A percentile compares a stretch with the other conserved stretches of the same genome.
These are phyloP conservation scores for Acanthamoeba divionensis DNA, from an alignment of 208 protist species.

Conservation along the genomic window DNA sequence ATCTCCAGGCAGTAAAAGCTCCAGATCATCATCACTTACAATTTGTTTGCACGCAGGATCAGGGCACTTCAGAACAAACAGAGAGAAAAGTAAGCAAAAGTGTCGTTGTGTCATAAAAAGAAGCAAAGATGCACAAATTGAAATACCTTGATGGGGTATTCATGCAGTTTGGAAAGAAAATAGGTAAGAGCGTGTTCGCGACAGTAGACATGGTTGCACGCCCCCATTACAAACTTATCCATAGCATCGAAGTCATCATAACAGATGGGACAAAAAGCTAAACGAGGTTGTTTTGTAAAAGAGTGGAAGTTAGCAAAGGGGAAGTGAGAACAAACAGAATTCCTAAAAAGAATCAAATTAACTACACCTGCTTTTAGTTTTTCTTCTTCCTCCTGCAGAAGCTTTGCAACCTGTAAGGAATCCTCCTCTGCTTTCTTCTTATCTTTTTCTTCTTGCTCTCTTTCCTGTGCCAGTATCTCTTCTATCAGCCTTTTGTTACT, in stretches of 20 bases:
- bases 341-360: background rate
- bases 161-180: background rate
- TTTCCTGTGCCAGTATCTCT: background rate
- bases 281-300: background rate
- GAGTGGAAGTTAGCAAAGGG: background rate
- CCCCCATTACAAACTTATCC: constrained; percentile 50
- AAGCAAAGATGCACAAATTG: too few relatives aligned
- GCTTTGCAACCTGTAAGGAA: background rate
- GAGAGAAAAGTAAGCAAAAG: too few relatives aligned
- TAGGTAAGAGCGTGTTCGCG: constrained; percentile 30
- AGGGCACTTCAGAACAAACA: background rate
- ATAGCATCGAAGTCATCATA: constrained; percentile 35
- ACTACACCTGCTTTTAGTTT: background rate
- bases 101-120: too few relatives aligned
- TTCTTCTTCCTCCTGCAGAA: constrained; percentile 34
- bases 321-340: background rate
- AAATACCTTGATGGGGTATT: constrained; percentile 46
- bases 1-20: constrained; percentile 16
- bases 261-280: background rate
- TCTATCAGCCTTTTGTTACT: background rate
- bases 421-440: background rate
- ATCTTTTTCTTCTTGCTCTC: background rate
- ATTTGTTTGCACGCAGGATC: background rate
- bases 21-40: constrained; percentile 27
- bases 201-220: constrained; percentile 9